phyloP scores from a whole-genome alignment of 108 stramenopile species.

The Skeletonema marinoi region DNA sequence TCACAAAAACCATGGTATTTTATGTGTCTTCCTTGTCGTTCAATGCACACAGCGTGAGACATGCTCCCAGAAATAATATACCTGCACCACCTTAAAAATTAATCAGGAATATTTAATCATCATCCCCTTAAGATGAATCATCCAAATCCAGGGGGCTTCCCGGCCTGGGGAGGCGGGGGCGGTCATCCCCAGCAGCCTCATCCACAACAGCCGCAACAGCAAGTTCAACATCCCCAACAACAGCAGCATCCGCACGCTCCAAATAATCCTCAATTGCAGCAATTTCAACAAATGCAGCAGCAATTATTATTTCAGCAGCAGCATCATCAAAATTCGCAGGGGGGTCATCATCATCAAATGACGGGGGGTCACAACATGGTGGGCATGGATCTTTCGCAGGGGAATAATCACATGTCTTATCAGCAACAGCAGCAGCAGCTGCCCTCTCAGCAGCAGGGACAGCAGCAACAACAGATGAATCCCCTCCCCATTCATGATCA shows the following conservation, averaged over 20 bases:
- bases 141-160: background rate
- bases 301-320: conserved; percentile 2
- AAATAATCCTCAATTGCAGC: background rate
- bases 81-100: too few species aligned
- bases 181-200: background rate
- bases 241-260: background rate
- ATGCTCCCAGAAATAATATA: too few species aligned
- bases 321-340: background rate
- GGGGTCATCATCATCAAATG: background rate
- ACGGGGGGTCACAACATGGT: background rate
- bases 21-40: too few species aligned
- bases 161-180: background rate
- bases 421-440: background rate
- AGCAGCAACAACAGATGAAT: conserved; percentile 4
- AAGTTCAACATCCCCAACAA: background rate
- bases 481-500: background rate
- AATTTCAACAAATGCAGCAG: background rate
- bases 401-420: background rate
- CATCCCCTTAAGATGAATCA: background rate
- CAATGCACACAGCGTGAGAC: too few species aligned
- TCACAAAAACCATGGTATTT: too few species aligned
- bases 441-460: background rate
- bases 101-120: background rate
- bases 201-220: too few species aligned
- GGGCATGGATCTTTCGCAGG: background rate